Evolutionary conservation across 371 early-diverging fungal genomes (phyloP).

Genomic region (Mucor racemosus): DNA sequence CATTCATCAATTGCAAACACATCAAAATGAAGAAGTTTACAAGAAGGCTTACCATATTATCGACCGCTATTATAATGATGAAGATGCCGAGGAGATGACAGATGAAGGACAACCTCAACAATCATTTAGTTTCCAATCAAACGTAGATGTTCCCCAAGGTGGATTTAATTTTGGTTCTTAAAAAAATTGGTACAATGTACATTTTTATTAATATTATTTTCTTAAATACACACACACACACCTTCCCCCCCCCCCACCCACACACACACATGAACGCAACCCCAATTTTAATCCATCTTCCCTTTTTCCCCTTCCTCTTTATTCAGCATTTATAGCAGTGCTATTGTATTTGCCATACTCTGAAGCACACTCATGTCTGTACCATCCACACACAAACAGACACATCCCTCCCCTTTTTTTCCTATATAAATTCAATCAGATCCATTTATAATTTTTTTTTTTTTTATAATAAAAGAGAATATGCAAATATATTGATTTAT

Average conservation of each 20-base stretch:
- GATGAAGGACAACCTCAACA: constrained; percentile 21
- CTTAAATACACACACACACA: not conserved
- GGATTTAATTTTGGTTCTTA: constrained; percentile 33
- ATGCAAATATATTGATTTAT: not conserved
- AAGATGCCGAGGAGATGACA: constrained; percentile 75
- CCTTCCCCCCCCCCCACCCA: no score
- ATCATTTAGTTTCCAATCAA: constrained; percentile 27
- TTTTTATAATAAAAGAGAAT: not conserved
- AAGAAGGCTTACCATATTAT: constrained; percentile 93
- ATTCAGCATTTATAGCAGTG: not conserved
- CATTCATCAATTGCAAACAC: constrained; percentile 89
- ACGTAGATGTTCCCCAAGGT: constrained; percentile 33
- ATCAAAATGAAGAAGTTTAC: constrained; percentile 94
- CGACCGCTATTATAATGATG: constrained; percentile 91
- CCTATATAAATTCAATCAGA: not conserved
- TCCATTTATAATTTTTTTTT: not conserved
- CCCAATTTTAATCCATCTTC: not conserved
- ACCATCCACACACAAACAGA: not conserved
- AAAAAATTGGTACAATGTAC: not conserved
- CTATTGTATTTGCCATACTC: not conserved
- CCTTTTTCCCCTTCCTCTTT: not conserved
- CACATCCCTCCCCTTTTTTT: not conserved
- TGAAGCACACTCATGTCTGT: no score
- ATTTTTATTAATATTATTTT: not conserved
- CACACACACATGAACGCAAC: not conserved